phyloP scores from a whole-genome alignment of 805 yeast genomes.

The Citeromyces matritensis region DNA sequence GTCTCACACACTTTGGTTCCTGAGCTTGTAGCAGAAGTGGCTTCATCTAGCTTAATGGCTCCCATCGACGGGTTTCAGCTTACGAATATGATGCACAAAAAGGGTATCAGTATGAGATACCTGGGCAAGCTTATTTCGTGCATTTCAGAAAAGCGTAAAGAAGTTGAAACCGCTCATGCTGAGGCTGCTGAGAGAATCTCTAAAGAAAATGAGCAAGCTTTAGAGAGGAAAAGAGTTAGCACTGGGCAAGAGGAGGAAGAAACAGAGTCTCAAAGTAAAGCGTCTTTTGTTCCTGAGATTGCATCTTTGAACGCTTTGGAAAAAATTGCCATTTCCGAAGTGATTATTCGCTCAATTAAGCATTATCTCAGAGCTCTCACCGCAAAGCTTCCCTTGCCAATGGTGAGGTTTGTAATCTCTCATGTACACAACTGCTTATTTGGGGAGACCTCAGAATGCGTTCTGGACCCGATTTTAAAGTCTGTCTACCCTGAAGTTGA shows the following conservation, averaged over 20 bases:
- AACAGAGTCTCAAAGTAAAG: slow-evolving; percentile 16
- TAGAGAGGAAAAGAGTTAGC: slow-evolving; percentile 8
- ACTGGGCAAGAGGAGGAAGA: slow-evolving; percentile 16
- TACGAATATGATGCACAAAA: slow-evolving; percentile 49
- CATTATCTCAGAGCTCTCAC: slow-evolving; percentile 46
- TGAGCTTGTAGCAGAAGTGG: slow-evolving; percentile 40
- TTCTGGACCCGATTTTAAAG: slow-evolving; percentile 22
- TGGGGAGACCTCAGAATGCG: slow-evolving; percentile 30
- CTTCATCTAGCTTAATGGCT: slow-evolving; percentile 28
- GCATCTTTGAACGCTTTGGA: slow-evolving; percentile 32
- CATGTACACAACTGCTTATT: slow-evolving; percentile 62
- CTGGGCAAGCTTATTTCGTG: slow-evolving; percentile 46
- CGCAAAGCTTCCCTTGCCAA: slow-evolving; percentile 28
- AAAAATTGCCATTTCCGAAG: slow-evolving; percentile 40
- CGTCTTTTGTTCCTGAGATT: slow-evolving; percentile 23
- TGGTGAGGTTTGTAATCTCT: slow-evolving; percentile 45
- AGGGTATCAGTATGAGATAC: slow-evolving; percentile 84
- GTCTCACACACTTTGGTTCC: slow-evolving; percentile 47
- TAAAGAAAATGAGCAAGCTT: slow-evolving; percentile 11
- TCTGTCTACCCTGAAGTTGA: slow-evolving; percentile 25
- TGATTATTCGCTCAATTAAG: slow-evolving; percentile 68
- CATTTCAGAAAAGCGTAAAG: slow-evolving; percentile 9
- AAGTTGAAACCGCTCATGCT: slow-evolving; percentile 7
- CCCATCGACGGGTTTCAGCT: slow-evolving; percentile 81
- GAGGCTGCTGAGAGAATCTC: slow-evolving; percentile 7